Evolutionary conservation across 371 early-diverging fungal species (phyloP).

Genomic region (Apophysomyces trapeziformis): DNA sequence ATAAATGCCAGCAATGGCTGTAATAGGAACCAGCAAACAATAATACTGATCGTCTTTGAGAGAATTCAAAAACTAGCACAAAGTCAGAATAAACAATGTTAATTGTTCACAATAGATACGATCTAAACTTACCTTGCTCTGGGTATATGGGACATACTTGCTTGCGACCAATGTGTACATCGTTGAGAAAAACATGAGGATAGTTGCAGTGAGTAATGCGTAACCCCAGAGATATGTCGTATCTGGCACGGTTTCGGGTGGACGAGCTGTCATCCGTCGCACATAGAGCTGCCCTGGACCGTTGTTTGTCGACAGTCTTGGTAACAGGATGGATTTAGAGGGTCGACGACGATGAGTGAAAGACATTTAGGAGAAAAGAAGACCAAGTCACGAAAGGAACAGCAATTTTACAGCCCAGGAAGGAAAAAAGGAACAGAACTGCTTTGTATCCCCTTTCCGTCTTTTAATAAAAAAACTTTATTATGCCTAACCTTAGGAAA

Average conservation of each 20-base stretch:
- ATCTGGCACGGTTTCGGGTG: conserved; percentile 67
- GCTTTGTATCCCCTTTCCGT: too few species aligned
- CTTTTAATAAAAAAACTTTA: too few species aligned
- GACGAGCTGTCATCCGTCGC: conserved; percentile 54
- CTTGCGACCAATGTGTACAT: conserved; percentile 75
- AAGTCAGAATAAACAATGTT: not conserved
- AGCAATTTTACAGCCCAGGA: not conserved
- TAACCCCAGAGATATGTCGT: conserved; percentile 76
- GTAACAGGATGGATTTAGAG: conserved; percentile 30
- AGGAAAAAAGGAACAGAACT: too few species aligned
- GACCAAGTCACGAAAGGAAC: not conserved
- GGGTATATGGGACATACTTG: conserved; percentile 74
- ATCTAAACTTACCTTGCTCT: conserved; percentile 50
- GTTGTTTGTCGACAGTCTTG: conserved; percentile 8
- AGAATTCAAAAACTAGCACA: conserved; percentile 64
- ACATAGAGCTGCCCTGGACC: conserved; percentile 14
- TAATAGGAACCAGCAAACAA: conserved; percentile 80
- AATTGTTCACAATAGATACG: too few species aligned
- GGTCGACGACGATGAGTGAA: conserved; percentile 31
- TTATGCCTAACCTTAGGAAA: too few species aligned
- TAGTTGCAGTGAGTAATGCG: conserved; percentile 63
- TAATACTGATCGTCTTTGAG: conserved; percentile 87
- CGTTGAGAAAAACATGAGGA: conserved; percentile 60
- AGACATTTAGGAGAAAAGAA: not conserved
- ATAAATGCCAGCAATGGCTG: conserved; percentile 76